Conservation (phyloP, 345 rosid genomes). For the Erodium maritimum region DNA sequence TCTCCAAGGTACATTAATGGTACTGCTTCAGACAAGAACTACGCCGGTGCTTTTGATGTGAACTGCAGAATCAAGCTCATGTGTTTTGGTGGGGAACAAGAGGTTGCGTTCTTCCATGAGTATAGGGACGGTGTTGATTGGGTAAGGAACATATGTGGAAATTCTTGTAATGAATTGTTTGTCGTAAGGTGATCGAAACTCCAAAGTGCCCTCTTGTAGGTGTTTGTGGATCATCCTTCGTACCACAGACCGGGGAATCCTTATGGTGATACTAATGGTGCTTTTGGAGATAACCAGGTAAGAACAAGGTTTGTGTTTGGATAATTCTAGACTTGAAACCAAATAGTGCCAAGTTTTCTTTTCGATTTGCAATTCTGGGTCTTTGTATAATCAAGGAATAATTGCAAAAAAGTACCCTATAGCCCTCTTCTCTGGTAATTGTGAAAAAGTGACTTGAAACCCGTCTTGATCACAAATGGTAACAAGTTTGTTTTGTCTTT, state of each 20-base stretch:
- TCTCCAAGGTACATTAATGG: constrained; percentile 72
- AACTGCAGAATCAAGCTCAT: constrained; percentile 30
- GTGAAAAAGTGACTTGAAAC: too few species aligned
- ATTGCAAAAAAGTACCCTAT: too few species aligned
- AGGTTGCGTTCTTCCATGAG: constrained; percentile 76
- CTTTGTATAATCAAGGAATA: too few species aligned
- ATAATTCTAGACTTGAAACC: neutral
- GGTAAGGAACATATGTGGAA: constrained; percentile 35
- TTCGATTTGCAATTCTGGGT: too few species aligned
- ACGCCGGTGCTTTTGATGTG: constrained; percentile 35
- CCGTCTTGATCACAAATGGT: constrained; percentile 9
- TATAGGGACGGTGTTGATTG: constrained; percentile 87
- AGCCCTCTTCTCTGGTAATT: too few species aligned
- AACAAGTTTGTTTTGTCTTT: constrained; percentile 14
- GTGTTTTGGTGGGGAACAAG: constrained; percentile 76
- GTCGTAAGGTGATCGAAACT: too few species aligned
- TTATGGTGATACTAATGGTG: constrained; percentile 72
- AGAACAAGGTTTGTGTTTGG: neutral
- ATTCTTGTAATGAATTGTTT: too few species aligned
- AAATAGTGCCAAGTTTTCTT: too few species aligned
- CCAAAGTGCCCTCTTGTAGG: constrained; percentile 22
- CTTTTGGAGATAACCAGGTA: constrained; percentile 94
- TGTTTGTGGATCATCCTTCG: constrained; percentile 75
- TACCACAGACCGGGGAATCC: constrained; percentile 92
- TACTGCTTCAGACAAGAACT: constrained; percentile 39